These are phyloP conservation scores for Rhypophila decipiens DNA, from an alignment of 495 filamentous ascomycete genomes.

Conservation along the genomic window DNA sequence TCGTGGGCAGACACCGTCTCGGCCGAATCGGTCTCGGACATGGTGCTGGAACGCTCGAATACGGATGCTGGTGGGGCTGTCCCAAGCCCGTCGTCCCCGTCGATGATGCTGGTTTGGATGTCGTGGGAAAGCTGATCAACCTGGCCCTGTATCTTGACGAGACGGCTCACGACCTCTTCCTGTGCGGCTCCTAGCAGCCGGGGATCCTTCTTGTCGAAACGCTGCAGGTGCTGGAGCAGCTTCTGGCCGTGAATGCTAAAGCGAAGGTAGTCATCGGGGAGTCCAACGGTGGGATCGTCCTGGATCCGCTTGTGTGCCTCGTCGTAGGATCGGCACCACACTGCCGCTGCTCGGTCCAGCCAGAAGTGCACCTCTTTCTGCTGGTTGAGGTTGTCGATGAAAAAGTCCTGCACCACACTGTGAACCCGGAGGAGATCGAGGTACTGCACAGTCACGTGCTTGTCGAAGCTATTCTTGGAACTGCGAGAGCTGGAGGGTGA, in stretches of 20 bases:
- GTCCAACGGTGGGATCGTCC: constrained; percentile 48
- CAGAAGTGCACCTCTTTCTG: constrained; percentile 54
- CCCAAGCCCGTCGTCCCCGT: constrained; percentile 35
- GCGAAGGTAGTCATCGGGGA: constrained; percentile 64
- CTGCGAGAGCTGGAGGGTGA: constrained; percentile 35
- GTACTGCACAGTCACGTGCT: constrained; percentile 46
- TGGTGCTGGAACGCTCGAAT: constrained; percentile 65
- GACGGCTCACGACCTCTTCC: constrained; percentile 38
- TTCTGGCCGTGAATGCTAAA: constrained; percentile 62
- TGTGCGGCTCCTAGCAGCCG: constrained; percentile 30
- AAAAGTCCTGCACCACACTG: constrained; percentile 74
- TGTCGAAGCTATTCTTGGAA: constrained; percentile 44
- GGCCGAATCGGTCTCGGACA: constrained; percentile 45
- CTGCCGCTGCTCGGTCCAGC: constrained; percentile 52
- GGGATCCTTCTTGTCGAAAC: constrained; percentile 36
- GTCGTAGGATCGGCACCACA: constrained; percentile 60
- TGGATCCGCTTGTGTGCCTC: constrained; percentile 53
- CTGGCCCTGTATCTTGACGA: constrained; percentile 49
- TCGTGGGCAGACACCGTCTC: constrained; percentile 26
- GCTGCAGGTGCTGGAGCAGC: constrained; percentile 42
- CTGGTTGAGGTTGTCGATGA: constrained; percentile 59
- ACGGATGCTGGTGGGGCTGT: constrained; percentile 53
- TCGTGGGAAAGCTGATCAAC: constrained; percentile 51
- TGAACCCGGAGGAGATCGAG: constrained; percentile 72
- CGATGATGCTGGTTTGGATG: constrained; percentile 32